A percentile compares a stretch with the other conserved stretches of the same genome.
phyloP scores from a whole-genome alignment of 768 basidiomycete species.

The Rhodotorula graminis region DNA sequence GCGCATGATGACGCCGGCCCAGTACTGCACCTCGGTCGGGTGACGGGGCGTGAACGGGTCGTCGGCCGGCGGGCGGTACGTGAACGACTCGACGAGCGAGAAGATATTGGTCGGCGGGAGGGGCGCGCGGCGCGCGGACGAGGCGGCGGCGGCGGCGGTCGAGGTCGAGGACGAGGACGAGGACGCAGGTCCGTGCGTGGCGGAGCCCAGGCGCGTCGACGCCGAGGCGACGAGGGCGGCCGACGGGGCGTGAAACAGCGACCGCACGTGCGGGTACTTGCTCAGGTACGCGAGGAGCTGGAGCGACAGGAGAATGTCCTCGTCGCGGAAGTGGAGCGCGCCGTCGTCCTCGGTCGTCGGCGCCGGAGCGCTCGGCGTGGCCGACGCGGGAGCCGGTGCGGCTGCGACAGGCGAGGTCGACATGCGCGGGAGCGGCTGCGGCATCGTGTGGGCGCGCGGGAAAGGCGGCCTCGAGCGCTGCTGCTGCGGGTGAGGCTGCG shows the following conservation, averaged over 20 bases:
- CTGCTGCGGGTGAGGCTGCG: background rate
- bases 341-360: constrained; percentile 13
- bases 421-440: background rate
- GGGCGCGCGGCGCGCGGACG: constrained; percentile 28
- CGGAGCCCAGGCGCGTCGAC: constrained; percentile 23
- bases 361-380: background rate
- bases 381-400: background rate
- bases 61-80: constrained; percentile 73
- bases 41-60: constrained; percentile 68
- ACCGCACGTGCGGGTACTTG: constrained; percentile 95
- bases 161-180: constrained; percentile 19
- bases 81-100: constrained; percentile 88
- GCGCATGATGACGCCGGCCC: constrained; percentile 99
- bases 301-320: constrained; percentile 82
- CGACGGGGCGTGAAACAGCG: constrained; percentile 71
- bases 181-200: constrained; percentile 54
- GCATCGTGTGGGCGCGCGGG: constrained; percentile 4
- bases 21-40: constrained; percentile 90
- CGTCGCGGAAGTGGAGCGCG: constrained; percentile 66
- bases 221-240: background rate
- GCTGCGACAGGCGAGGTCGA: background rate
- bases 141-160: constrained; percentile 5
- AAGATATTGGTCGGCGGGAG: constrained; percentile 67
- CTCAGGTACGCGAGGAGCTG: constrained; percentile 93
- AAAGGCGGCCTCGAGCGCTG: background rate